Evolutionary conservation across 2,329 filamentous ascomycete species (phyloP).

Genomic region (Alternaria ventricosa): DNA sequence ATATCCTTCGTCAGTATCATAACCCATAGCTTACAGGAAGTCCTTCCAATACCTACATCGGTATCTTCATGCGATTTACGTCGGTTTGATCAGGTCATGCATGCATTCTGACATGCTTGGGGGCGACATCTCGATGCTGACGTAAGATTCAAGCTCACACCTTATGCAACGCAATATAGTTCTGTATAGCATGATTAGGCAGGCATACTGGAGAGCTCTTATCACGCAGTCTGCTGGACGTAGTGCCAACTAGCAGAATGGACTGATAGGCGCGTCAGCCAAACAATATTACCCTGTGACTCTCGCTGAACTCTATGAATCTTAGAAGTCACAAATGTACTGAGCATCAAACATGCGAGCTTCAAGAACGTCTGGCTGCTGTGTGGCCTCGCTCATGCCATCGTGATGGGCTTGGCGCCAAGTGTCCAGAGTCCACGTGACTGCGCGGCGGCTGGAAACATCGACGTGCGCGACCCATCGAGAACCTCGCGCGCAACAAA

Average conservation of each 20-base stretch:
- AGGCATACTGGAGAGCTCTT: background rate
- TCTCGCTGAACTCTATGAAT: background rate
- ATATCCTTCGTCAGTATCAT: background rate
- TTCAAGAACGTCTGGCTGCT: background rate
- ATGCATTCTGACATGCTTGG: background rate
- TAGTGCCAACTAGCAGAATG: background rate
- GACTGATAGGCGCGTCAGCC: background rate
- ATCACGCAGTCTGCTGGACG: background rate
- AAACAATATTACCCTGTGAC: background rate
- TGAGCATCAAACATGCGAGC: background rate
- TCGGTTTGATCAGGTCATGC: background rate
- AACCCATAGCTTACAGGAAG: background rate
- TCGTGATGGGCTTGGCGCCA: background rate
- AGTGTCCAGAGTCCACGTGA: background rate
- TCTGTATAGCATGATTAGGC: background rate
- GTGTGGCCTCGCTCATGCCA: background rate
- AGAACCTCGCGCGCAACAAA: constrained; percentile 12
- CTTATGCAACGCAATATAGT: background rate
- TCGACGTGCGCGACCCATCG: constrained; percentile 5
- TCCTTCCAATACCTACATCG: background rate
- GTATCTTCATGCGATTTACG: background rate
- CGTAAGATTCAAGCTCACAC: background rate
- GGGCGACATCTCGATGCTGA: background rate
- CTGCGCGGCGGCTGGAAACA: background rate
- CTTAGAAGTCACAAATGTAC: fast-evolving